Percentiles rank a stretch among this genome's conserved stretches.
phyloP scores from a whole-genome alignment of 2,329 filamentous ascomycete species.

The Sphaerulina vaccinii region DNA sequence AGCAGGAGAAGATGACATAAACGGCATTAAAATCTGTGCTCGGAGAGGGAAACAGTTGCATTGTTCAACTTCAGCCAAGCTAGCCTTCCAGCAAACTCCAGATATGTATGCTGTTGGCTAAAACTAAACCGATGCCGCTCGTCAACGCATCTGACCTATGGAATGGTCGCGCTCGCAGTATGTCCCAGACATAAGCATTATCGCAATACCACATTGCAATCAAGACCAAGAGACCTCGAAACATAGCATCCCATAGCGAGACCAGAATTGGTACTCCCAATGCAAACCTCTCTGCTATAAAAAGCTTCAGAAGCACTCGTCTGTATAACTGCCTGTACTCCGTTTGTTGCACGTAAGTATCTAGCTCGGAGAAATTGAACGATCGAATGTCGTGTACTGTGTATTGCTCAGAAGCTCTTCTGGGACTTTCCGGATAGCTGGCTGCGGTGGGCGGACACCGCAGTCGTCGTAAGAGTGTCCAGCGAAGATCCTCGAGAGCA shows the following conservation, averaged over 20 bases:
- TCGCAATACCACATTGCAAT: constrained; percentile 29
- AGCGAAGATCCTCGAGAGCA: constrained; percentile 35
- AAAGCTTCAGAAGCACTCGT: constrained; percentile 41
- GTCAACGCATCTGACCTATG: constrained; percentile 22
- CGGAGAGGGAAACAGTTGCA: neutral
- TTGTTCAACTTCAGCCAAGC: neutral
- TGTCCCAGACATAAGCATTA: constrained; percentile 25
- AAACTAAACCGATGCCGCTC: constrained; percentile 18
- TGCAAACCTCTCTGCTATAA: constrained; percentile 43
- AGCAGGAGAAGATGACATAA: neutral
- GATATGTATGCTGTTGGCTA: constrained; percentile 34
- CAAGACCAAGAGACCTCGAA: constrained; percentile 29
- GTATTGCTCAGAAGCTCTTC: constrained; percentile 12
- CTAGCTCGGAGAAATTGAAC: constrained; percentile 41
- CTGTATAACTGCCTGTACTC: constrained; percentile 33
- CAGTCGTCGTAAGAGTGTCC: constrained; percentile 39
- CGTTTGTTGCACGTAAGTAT: constrained; percentile 37
- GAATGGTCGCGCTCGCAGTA: constrained; percentile 29
- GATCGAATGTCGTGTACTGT: constrained; percentile 39
- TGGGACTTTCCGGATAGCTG: constrained; percentile 37
- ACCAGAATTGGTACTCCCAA: constrained; percentile 41
- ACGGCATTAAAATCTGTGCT: neutral
- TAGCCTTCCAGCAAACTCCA: constrained; percentile 35
- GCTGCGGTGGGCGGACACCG: constrained; percentile 43
- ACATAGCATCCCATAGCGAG: constrained; percentile 27